Percentiles rank a stretch among this genome's conserved stretches.
Evolutionary conservation across 352 stramenopile genomes (phyloP).

Genomic region (Pythium apleroticum): DNA sequence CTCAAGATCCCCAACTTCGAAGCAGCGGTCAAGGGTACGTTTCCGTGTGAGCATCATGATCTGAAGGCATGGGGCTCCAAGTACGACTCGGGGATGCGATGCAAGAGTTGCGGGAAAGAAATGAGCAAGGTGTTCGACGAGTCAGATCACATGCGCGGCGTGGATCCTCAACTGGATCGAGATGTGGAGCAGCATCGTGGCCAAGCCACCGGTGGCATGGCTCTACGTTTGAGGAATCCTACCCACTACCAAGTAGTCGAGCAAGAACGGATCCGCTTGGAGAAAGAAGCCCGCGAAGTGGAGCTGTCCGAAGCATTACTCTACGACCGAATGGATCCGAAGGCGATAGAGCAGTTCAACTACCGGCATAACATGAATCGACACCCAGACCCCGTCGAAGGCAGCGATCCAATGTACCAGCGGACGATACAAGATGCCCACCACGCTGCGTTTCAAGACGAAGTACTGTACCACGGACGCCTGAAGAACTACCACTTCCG

Average conservation of each 20-base stretch:
- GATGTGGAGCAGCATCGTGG: conserved; percentile 53
- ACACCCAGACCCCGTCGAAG: conserved; percentile 25
- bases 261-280: conserved; percentile 56
- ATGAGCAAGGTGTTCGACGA: conserved; percentile 65
- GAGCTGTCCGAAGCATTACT: conserved; percentile 49
- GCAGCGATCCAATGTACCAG: conserved; percentile 47
- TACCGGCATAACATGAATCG: conserved; percentile 66
- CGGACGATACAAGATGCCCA: conserved; percentile 55
- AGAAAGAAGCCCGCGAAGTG: conserved; percentile 67
- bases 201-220: conserved; percentile 39
- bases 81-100: conserved; percentile 54
- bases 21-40: conserved; percentile 35
- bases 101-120: conserved; percentile 71
- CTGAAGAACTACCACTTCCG: conserved; percentile 70
- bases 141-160: conserved; percentile 41
- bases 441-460: conserved; percentile 54
- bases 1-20: conserved; percentile 69
- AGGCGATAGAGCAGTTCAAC: conserved; percentile 71
- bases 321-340: conserved; percentile 61
- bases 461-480: conserved; percentile 65
- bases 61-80: conserved; percentile 70
- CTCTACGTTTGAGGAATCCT: conserved; percentile 35
- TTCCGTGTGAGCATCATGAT: conserved; percentile 51
- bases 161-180: conserved; percentile 45
- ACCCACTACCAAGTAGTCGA: conserved; percentile 53